Conservation (phyloP, 2,329 filamentous ascomycete species). For the Remersonia thermophila region DNA sequence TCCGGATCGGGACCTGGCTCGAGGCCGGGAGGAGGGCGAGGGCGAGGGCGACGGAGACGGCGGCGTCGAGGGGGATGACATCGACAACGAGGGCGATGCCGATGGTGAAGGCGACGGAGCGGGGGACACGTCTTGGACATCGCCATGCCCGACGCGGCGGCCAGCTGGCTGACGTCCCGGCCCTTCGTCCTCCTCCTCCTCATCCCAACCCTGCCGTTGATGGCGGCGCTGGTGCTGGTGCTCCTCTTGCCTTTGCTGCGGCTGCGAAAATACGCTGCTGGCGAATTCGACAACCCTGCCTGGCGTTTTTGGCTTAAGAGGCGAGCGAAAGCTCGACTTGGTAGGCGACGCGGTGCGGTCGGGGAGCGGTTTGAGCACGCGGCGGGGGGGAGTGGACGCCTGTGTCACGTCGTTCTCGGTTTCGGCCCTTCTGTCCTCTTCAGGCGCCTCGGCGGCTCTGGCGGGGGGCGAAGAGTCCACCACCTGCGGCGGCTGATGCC, state of each 20-base stretch:
- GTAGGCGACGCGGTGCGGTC: constrained; percentile 40
- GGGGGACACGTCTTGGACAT: no score
- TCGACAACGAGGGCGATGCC: background rate
- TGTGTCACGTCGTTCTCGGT: constrained; percentile 26
- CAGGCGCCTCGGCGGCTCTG: no score
- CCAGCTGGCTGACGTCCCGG: no score
- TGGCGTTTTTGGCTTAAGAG: constrained; percentile 44
- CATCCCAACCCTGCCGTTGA: no score
- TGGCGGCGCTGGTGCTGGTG: no score
- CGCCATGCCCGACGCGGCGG: no score
- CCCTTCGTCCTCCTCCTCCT: background rate
- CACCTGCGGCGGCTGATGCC: background rate
- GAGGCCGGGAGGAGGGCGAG: background rate
- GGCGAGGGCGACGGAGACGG: no score
- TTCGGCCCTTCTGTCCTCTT: constrained; percentile 16
- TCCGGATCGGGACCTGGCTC: background rate
- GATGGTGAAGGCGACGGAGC: constrained; percentile 1
- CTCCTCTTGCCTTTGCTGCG: no score
- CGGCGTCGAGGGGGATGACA: no score
- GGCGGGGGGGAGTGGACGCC: no score
- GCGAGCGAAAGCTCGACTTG: constrained; percentile 46
- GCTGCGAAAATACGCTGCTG: constrained; percentile 35
- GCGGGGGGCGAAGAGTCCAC: constrained; percentile 4
- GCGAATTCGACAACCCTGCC: constrained; percentile 48
- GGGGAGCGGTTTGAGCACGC: constrained; percentile 34